phyloP scores from a whole-genome alignment of 1,284 basidiomycete species.

The Sparassis latifolia region DNA sequence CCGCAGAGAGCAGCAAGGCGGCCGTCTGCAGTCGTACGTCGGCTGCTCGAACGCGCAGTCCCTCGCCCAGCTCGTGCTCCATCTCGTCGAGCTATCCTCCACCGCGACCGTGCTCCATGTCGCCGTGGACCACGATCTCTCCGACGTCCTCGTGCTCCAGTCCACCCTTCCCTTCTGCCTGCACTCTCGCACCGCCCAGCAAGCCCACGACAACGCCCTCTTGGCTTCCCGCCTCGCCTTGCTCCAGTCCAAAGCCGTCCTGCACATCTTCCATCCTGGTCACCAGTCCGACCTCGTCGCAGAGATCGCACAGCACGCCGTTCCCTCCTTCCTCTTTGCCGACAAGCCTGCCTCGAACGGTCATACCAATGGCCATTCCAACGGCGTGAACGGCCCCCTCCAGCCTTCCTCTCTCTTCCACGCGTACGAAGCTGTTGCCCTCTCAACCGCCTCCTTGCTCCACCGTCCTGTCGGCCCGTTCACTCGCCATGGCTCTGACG shows the following conservation, averaged over 20 bases:
- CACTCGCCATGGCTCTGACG: constrained; percentile 35
- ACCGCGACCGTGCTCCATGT: constrained; percentile 55
- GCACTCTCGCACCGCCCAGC: constrained; percentile 55
- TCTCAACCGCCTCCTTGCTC: constrained; percentile 56
- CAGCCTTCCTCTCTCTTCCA: constrained; percentile 35
- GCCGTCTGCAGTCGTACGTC: constrained; percentile 47
- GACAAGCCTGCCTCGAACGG: constrained; percentile 26
- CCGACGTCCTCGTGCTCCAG: constrained; percentile 51
- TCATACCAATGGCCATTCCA: constrained; percentile 26
- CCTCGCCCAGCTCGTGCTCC: constrained; percentile 47
- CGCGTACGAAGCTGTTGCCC: constrained; percentile 56
- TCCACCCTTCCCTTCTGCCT: constrained; percentile 55
- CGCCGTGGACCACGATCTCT: constrained; percentile 46
- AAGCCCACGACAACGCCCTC: constrained; percentile 69
- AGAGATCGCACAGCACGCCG: constrained; percentile 50
- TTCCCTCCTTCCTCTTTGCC: constrained; percentile 52
- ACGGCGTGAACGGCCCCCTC: constrained; percentile 24
- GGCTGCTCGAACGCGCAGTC: constrained; percentile 37
- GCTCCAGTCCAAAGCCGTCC: constrained; percentile 54
- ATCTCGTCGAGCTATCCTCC: constrained; percentile 49
- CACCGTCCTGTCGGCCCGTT: constrained; percentile 57
- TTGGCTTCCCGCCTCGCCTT: constrained; percentile 65
- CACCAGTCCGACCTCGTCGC: constrained; percentile 26
- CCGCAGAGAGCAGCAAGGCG: constrained; percentile 20
- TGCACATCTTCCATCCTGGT: constrained; percentile 71